phyloP scores from a whole-genome alignment of 2,329 filamentous ascomycete genomes.

The Coleophoma crateriformis region DNA sequence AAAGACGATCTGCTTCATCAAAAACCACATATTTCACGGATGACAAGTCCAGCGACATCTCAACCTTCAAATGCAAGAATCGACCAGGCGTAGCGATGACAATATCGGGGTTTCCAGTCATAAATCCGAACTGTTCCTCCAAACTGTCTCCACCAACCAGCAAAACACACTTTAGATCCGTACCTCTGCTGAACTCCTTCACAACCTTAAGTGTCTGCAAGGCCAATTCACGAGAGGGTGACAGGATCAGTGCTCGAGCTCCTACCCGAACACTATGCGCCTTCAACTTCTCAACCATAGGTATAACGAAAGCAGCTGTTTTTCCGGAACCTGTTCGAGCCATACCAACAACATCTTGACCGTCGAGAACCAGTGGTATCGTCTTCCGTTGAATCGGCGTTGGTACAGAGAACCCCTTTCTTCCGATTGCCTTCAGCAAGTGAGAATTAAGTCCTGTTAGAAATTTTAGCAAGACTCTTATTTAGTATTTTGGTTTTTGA shows the following conservation, averaged over 20 bases:
- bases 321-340: conserved; percentile 98
- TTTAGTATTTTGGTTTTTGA: background rate
- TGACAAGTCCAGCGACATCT: conserved; percentile 89
- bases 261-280: conserved; percentile 83
- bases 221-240: conserved; percentile 88
- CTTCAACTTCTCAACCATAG: conserved; percentile 93
- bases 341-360: conserved; percentile 98
- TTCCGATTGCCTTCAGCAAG: conserved; percentile 82
- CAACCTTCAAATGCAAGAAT: conserved; percentile 93
- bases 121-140: conserved; percentile 89
- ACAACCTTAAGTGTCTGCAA: conserved; percentile 94
- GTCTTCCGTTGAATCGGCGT: conserved; percentile 97
- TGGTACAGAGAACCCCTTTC: conserved; percentile 93
- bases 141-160: conserved; percentile 92
- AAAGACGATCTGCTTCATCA: conserved; percentile 92
- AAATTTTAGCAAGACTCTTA: conserved; percentile 3
- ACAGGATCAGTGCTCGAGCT: conserved; percentile 79
- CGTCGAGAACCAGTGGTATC: conserved; percentile 83
- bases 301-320: conserved; percentile 95
- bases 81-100: conserved; percentile 95
- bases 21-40: conserved; percentile 94
- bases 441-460: conserved; percentile 67
- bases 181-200: conserved; percentile 86
- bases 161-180: conserved; percentile 83
- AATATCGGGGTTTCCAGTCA: conserved; percentile 94